phyloP scores from a whole-genome alignment of 2,329 filamentous ascomycete genomes.

The Xylaria sp. region DNA sequence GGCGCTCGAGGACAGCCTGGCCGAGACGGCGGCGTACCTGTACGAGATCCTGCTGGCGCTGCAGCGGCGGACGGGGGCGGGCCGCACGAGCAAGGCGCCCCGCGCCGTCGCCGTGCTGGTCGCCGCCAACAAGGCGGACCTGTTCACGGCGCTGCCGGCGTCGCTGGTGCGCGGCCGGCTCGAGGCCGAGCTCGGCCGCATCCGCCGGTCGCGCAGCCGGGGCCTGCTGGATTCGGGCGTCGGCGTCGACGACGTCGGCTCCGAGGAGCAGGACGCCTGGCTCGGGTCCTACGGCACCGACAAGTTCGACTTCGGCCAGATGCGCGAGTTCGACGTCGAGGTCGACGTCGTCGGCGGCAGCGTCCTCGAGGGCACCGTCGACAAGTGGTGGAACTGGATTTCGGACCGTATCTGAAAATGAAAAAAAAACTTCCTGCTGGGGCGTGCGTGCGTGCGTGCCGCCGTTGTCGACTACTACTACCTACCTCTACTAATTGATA shows the following conservation, averaged over 20 bases:
- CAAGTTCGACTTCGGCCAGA: constrained; percentile 76
- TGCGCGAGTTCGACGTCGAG: constrained; percentile 80
- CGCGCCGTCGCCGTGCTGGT: constrained; percentile 74
- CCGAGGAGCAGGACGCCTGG: constrained; percentile 79
- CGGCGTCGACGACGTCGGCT: constrained; percentile 61
- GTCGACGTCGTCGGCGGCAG: constrained; percentile 80
- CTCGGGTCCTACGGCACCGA: constrained; percentile 79
- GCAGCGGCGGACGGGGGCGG: constrained; percentile 69
- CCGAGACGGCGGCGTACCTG: constrained; percentile 79
- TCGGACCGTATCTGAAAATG: constrained; percentile 68
- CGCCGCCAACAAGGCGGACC: constrained; percentile 92
- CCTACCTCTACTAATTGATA: too few relatives aligned
- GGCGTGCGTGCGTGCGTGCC: background rate
- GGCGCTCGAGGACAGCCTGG: constrained; percentile 63
- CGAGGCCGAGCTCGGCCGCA: constrained; percentile 78
- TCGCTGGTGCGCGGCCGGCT: constrained; percentile 73
- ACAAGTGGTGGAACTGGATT: constrained; percentile 92
- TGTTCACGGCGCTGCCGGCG: constrained; percentile 89
- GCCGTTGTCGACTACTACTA: background rate
- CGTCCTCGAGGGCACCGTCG: constrained; percentile 68
- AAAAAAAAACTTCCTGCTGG: too few relatives aligned
- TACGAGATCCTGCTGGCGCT: constrained; percentile 85
- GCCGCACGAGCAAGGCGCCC: constrained; percentile 59
- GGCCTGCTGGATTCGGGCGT: constrained; percentile 81
- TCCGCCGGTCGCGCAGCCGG: constrained; percentile 76